Evolutionary conservation across 106 monocot species (phyloP).

Genomic region (Phalaenopsis equestris): DNA sequence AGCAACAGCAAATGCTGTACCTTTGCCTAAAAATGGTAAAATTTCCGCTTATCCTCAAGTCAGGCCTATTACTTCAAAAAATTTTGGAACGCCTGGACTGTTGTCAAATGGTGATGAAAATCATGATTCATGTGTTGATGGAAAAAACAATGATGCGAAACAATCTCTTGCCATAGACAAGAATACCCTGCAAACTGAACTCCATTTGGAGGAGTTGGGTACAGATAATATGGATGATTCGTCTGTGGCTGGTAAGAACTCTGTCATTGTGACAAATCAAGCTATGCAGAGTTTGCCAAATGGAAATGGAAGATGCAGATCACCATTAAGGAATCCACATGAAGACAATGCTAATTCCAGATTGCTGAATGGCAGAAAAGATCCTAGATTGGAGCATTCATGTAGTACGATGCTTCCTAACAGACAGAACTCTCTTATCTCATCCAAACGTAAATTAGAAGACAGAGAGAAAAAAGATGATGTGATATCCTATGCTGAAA

Average conservation of each 20-base stretch:
- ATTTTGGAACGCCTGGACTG: conserved; percentile 23
- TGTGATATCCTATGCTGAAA: conserved; percentile 7
- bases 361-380: conserved; percentile 2
- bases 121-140: conserved; percentile 13
- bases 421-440: neutral
- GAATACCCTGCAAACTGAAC: conserved; percentile 8
- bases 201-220: conserved; percentile 11
- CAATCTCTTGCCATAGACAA: conserved; percentile 16
- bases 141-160: conserved; percentile 8
- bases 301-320: conserved; percentile 19
- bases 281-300: conserved; percentile 12
- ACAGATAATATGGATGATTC: conserved; percentile 12
- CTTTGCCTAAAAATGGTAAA: conserved; percentile 36
- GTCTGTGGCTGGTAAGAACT: conserved; percentile 9
- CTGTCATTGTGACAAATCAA: conserved; percentile 12
- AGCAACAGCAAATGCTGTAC: conserved; percentile 7
- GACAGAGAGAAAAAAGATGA: conserved; percentile 11
- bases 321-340: neutral
- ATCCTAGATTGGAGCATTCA: conserved; percentile 19
- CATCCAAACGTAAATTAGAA: conserved; percentile 30
- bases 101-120: conserved; percentile 48
- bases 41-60: conserved; percentile 24
- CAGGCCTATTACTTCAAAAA: conserved; percentile 31
- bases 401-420: neutral
- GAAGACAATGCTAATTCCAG: conserved; percentile 4